Evolutionary conservation across 345 rosid species (phyloP), one percentile per base, ranked within the genome.

Genomic region (Camelina neglecta): DNA sequence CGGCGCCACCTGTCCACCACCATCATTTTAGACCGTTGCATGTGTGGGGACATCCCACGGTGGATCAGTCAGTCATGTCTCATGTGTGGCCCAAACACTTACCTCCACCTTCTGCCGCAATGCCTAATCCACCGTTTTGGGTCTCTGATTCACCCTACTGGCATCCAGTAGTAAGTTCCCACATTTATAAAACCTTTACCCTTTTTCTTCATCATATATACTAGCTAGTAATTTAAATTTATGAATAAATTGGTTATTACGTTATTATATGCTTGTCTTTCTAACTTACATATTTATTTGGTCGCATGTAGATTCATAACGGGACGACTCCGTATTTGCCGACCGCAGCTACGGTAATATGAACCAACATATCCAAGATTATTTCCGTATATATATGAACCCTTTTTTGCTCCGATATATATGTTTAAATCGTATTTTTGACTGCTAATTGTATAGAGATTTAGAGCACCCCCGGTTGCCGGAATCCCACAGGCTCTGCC

Each of bases 11-110:
- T 74, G 86, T 76, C 63, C 87, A 71, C 69, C 85, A 79, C 58
- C 84, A 66, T 42, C 86, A 74, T 60, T 87, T 84, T 63, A 85
- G 92, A 82, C 98, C 97, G 5, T 79, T 90, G 75, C 90, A 89
- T 67, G 99, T 92, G 10, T 94, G 99, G 99, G 99, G 99, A 41
- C 99, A 94, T 77, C 99, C 99, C 29, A 78, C 81, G 51, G 77
- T 65, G 21, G 81, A 78, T 38, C 81, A 72, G 5, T 78, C 81
- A 4, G 45, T 71, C 11, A 71, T 71, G 61, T 56, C 63, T 3
- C 68, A 65, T 16, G 69, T 78, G 42, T 89, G 97, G 97, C 93
- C 97, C 11, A 89, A 86, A 77, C 89, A 81, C 62, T 61, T 82
- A 24, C 23, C 81, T 13, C 38, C 81, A 8, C 89, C 75, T 65